These are phyloP conservation scores for Aspergillus egyptiacus DNA, from an alignment of 495 filamentous ascomycete genomes.

Conservation along the genomic window DNA sequence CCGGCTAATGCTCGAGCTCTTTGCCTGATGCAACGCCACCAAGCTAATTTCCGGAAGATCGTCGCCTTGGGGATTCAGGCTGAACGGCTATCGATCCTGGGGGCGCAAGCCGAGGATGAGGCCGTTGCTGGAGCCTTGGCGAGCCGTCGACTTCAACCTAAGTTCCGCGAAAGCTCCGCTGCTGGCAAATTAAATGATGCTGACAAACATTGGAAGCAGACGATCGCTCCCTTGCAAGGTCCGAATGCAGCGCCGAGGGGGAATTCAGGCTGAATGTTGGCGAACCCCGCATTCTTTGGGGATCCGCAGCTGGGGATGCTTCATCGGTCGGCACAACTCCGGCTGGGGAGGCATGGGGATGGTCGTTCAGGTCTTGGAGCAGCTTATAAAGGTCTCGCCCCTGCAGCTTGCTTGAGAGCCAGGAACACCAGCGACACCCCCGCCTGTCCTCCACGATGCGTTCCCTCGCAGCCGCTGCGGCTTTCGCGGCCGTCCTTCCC, in stretches of 20 bases:
- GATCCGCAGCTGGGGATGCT: neutral
- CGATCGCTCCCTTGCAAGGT: neutral
- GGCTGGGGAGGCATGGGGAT: too few relatives aligned
- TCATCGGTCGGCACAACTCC: neutral
- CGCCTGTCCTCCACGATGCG: neutral
- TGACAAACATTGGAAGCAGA: too few relatives aligned
- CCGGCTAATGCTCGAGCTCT: too few relatives aligned
- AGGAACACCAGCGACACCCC: neutral
- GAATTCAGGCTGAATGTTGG: constrained; percentile 1
- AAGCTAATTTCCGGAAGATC: neutral
- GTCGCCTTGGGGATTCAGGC: constrained; percentile 1
- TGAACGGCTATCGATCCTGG: neutral
- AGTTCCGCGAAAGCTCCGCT: too few relatives aligned
- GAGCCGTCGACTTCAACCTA: too few relatives aligned
- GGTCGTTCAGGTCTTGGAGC: too few relatives aligned
- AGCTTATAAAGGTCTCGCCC: too few relatives aligned
- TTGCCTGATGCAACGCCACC: neutral
- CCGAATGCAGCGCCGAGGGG: neutral
- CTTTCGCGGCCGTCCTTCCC: constrained; percentile 27
- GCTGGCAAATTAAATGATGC: too few relatives aligned
- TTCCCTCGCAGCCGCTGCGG: neutral
- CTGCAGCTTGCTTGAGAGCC: too few relatives aligned
- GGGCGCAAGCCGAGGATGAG: too few relatives aligned
- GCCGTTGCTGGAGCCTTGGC: too few relatives aligned
- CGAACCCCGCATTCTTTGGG: neutral